Base-by-base conservation (phyloP, 129 eudicot species). In the Chrysanthemum makinoi region DNA sequence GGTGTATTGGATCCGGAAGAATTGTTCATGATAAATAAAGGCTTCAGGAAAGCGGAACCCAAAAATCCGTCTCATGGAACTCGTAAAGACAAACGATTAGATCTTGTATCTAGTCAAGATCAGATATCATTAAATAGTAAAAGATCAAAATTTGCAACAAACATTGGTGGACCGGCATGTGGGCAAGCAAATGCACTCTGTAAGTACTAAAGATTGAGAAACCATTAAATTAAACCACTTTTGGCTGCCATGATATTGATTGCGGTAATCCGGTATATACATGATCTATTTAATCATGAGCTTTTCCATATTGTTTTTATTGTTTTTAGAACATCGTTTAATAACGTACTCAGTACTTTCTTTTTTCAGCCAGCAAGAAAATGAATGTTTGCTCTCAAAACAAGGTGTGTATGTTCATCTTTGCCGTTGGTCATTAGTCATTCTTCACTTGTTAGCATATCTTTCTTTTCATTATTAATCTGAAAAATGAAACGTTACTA, bases 1-100 rank as follows among this genome's bases (percentile, higher is more conserved):
- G 97, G 97, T 64, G 81, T 91, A 67, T 76, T 91, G 56, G 84
- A 91, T 75, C 80, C 72, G 11, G 90, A 86, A 70, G 97, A 91
- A 70, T 33, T 91, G 69, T 68, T 57, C 52, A 49, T 78, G 50
- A 35, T 91, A 52, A 91, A 86, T 78, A 72, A 71, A 50, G 96
- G 93, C 28, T 78, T 84, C 79, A 76, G 66, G 73, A 68, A 68
- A 62, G 12, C 56, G 14, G 84, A 82, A 63, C 22, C 50, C 54
- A 60, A 30, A 46, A 69, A 66, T 0, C 73, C 66, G 52, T 69
- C 76, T 30, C 83, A 70, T 15, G 50, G 24, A 65, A 66, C 72
- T 56, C 80, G 35, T 76, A 84, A 80, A 70, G 66, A 72, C 48
- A 15, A 75, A 43, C 63, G 63, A 43, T 43, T 43, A 46, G 62